phyloP scores from a whole-genome alignment of 371 early-diverging fungal genomes.

The Apophysomyces sp. region DNA sequence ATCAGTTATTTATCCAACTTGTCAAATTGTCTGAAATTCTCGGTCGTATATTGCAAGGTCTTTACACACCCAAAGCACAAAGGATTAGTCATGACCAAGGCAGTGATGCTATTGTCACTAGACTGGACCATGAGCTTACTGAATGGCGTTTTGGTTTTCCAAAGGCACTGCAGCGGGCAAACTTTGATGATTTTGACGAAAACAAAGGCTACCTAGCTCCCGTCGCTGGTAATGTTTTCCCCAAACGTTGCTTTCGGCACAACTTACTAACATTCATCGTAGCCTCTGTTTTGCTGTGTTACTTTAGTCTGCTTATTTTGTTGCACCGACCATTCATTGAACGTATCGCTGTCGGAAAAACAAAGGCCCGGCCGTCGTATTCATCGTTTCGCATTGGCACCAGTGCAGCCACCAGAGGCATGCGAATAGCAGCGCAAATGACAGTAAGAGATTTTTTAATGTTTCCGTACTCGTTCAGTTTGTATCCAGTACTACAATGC shows the following conservation, averaged over 20 bases:
- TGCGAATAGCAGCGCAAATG: constrained; percentile 38
- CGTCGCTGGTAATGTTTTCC: constrained; percentile 33
- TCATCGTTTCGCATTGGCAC: constrained; percentile 47
- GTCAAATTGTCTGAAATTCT: constrained; percentile 45
- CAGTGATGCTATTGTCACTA: constrained; percentile 43
- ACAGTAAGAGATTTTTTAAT: constrained; percentile 36
- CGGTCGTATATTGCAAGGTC: constrained; percentile 39
- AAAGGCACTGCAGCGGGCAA: constrained; percentile 25
- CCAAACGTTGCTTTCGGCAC: not conserved
- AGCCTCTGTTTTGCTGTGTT: constrained; percentile 42
- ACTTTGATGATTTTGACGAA: constrained; percentile 6
- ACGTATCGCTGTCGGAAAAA: constrained; percentile 14
- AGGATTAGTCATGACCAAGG: constrained; percentile 34
- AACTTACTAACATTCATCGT: not conserved
- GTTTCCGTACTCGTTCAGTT: constrained; percentile 46
- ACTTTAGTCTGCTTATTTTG: constrained; percentile 39
- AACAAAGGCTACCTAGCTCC: constrained; percentile 32
- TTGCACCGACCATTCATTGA: constrained; percentile 51
- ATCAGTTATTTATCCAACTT: constrained; percentile 41
- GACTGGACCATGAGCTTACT: constrained; percentile 41
- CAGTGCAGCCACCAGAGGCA: constrained; percentile 43
- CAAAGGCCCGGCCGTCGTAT: constrained; percentile 25
- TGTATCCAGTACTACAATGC: constrained; percentile 45
- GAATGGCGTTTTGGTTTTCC: constrained; percentile 48
- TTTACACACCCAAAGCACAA: constrained; percentile 47